Evolutionary conservation across 2,329 filamentous ascomycete species (phyloP).

Genomic region (Cercospora sojina): DNA sequence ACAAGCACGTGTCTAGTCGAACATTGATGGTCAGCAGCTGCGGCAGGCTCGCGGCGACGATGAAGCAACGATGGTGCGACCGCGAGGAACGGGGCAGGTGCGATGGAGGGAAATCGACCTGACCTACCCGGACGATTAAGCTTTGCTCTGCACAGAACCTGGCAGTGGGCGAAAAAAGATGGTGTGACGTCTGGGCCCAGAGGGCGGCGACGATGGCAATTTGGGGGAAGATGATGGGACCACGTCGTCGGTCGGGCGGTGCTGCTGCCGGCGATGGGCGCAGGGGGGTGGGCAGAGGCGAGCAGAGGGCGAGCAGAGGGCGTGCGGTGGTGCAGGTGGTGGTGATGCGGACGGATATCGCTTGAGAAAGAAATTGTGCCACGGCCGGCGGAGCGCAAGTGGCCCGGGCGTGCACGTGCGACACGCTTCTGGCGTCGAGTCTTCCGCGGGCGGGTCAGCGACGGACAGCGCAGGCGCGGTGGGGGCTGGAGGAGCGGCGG

Average conservation of each 20-base stretch:
- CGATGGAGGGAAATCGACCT: slow-evolving; percentile 2
- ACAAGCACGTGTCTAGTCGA: background rate
- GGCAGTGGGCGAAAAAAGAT: slow-evolving; percentile 14
- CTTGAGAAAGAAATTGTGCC: slow-evolving; percentile 5
- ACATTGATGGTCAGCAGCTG: background rate
- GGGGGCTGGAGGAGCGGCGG: background rate
- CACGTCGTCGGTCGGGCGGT: background rate
- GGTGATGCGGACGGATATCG: slow-evolving; percentile 1
- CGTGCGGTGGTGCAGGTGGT: background rate
- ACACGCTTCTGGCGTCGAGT: background rate
- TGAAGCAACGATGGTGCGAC: background rate
- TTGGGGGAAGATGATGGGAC: background rate
- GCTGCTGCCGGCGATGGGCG: background rate
- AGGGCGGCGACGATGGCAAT: background rate
- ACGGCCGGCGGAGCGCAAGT: slow-evolving; percentile 2
- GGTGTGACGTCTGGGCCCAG: slow-evolving; percentile 4
- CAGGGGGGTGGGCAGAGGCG: background rate
- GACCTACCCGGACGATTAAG: slow-evolving; percentile 7
- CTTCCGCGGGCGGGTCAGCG: background rate
- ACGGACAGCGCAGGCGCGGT: background rate
- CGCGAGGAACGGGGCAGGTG: background rate
- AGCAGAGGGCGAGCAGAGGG: background rate
- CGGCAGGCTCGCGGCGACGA: background rate
- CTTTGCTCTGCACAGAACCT: slow-evolving; percentile 8
- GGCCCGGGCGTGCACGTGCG: slow-evolving; percentile 3